phyloP scores from a whole-genome alignment of 1,139 yeast genomes.

The Hansenula lynferdii region DNA sequence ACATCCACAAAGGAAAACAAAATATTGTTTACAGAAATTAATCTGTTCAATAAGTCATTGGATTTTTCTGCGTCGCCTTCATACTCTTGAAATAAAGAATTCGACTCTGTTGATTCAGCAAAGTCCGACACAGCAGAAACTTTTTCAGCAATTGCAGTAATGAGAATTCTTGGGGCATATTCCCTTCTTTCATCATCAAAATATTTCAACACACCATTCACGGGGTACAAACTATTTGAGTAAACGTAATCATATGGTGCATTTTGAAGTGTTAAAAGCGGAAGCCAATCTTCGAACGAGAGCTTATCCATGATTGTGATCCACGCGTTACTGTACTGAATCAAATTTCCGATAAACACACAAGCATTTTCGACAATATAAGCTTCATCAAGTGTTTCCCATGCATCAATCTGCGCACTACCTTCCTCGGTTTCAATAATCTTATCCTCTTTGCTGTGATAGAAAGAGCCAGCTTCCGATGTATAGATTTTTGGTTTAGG shows the following conservation, averaged over 20 bases:
- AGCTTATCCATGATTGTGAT: constrained; percentile 38
- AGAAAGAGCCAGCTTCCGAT: constrained; percentile 40
- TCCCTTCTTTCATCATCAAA: constrained; percentile 54
- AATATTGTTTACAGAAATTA: constrained; percentile 36
- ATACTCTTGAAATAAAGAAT: constrained; percentile 32
- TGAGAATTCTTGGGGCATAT: constrained; percentile 36
- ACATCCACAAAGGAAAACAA: constrained; percentile 46
- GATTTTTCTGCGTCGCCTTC: constrained; percentile 25
- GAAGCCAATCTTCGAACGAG: constrained; percentile 40
- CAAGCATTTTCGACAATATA: constrained; percentile 43
- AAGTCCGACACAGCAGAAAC: constrained; percentile 31
- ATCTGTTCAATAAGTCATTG: constrained; percentile 25
- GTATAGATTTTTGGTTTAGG: constrained; percentile 38
- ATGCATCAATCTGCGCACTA: constrained; percentile 36
- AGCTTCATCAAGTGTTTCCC: constrained; percentile 47
- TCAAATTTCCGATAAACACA: constrained; percentile 40
- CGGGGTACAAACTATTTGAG: constrained; percentile 49
- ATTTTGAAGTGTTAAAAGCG: constrained; percentile 33
- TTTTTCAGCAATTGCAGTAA: constrained; percentile 28
- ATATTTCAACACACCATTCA: constrained; percentile 47
- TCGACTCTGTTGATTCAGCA: constrained; percentile 26
- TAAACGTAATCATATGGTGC: constrained; percentile 58
- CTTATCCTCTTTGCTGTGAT: constrained; percentile 34
- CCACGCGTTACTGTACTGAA: constrained; percentile 37
- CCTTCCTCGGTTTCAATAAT: constrained; percentile 36